Conservation (phyloP, 2,329 filamentous ascomycete species). For the Blastomyces silverae region DNA sequence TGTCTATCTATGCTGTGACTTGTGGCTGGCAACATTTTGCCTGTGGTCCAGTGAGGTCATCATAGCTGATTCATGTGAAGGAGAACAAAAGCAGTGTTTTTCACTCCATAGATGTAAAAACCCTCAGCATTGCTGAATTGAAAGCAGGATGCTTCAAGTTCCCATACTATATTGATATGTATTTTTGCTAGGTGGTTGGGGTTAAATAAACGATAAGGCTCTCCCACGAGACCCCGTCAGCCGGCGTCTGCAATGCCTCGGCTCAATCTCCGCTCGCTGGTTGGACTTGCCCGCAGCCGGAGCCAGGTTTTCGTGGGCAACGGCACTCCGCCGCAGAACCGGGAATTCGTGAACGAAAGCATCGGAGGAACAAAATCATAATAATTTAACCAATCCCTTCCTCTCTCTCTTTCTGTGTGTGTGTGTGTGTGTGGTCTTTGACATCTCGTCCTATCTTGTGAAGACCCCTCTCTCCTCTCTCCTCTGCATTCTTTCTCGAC, state of each 20-base stretch:
- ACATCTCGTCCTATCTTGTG: not conserved
- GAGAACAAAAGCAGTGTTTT: no score
- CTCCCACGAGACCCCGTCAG: no score
- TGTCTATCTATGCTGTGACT: no score
- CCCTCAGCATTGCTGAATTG: no score
- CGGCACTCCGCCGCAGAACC: not conserved
- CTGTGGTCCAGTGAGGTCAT: no score
- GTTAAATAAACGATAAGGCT: no score
- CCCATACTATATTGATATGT: no score
- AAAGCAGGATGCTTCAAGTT: no score
- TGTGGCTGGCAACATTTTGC: no score
- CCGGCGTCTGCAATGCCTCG: slow-evolving; percentile 17
- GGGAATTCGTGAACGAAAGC: not conserved
- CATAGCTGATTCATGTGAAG: no score
- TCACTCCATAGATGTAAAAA: no score
- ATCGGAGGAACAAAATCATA: not conserved
- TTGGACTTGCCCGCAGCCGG: not conserved
- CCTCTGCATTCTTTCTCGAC: not conserved
- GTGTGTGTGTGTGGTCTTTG: not conserved
- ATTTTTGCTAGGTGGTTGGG: no score
- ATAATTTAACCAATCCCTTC: not conserved
- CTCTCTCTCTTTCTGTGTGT: not conserved
- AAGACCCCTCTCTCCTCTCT: not conserved
- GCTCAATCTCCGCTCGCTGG: slow-evolving; percentile 4
- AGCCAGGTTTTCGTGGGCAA: slow-evolving; percentile 12